These are phyloP conservation scores for Coleophoma crateriformis DNA, from an alignment of 2,329 filamentous ascomycete genomes.

Conservation along the genomic window DNA sequence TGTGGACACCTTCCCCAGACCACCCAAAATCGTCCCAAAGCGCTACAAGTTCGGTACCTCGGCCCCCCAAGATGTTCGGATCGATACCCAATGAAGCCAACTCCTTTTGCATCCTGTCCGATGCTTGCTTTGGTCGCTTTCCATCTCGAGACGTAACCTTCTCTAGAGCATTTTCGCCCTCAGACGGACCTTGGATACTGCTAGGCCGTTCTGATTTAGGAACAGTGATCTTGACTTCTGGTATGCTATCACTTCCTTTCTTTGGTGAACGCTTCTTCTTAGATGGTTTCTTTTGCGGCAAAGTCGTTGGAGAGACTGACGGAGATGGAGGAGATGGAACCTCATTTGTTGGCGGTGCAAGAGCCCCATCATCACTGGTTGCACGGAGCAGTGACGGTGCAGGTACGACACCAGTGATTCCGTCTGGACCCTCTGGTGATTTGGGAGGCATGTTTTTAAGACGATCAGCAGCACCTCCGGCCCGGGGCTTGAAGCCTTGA, in stretches of 20 bases:
- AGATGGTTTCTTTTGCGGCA: neutral
- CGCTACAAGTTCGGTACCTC: constrained; percentile 74
- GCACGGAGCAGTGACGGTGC: constrained; percentile 54
- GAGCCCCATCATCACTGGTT: constrained; percentile 31
- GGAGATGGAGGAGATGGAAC: too few relatives aligned
- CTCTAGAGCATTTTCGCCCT: constrained; percentile 24
- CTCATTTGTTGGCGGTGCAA: constrained; percentile 12
- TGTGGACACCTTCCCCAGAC: constrained; percentile 71
- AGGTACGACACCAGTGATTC: constrained; percentile 82
- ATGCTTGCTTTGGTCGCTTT: constrained; percentile 22
- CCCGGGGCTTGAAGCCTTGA: constrained; percentile 74
- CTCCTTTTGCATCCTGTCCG: constrained; percentile 26
- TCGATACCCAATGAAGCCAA: constrained; percentile 62
- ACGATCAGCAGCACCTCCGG: constrained; percentile 79
- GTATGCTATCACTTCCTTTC: constrained; percentile 32
- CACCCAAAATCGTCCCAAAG: constrained; percentile 85
- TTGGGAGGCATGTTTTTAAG: constrained; percentile 51
- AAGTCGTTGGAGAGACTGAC: too few relatives aligned
- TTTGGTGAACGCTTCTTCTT: constrained; percentile 16
- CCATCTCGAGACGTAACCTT: constrained; percentile 21
- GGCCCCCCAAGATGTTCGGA: constrained; percentile 66
- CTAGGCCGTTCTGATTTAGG: constrained; percentile 35
- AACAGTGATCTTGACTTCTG: constrained; percentile 54
- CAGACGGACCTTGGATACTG: constrained; percentile 33
- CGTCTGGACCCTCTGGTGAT: constrained; percentile 68